Evolutionary conservation across 768 basidiomycete genomes (phyloP), one percentile per base, ranked within the genome.

Genomic region (Tricholoma hemisulphureum): DNA sequence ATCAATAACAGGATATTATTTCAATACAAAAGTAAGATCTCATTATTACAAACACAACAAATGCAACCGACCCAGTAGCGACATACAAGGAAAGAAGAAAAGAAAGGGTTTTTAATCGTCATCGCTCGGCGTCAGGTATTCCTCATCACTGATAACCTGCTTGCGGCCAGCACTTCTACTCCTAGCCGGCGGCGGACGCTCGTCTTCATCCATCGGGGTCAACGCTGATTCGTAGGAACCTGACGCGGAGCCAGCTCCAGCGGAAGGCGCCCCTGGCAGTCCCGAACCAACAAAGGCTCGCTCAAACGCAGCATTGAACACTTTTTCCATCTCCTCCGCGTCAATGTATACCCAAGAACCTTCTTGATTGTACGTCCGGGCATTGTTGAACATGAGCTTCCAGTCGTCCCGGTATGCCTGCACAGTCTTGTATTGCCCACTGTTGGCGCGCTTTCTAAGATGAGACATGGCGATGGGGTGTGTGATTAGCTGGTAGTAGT

Each of bases 281-380:
- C 87, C 89, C 39, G 83, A 86, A 20, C 88, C 88, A 13, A 73
- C 77, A 45, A 88, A 86, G 51, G 78, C 73, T 32, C 82, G 82
- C 41, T 85, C 80, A 66, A 87, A 93, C 8, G 87, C 77, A 24
- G 84, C 77, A 58, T 89, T 82, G 69, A 95, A 94, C 50, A 87
- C 86, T 68, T 89, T 91, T 74, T 96, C 90, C 90, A 95, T 93
- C 76, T 93, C 91, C 50, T 93, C 90, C 7, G 96, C 95, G 60
- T 96, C 93, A 59, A 90, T 80, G 72, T 95, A 96, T 34, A 97
- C 94, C 90, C 92, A 93, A 0, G 93, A 95, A 1, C 90, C 93
- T 72, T 96, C 93, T 71, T 90, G 88, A 70, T 98, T 98, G 79
- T 93, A 98, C 43, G 85, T 90, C 65, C 91, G 83, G 4, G 96